Conservation (phyloP, 2,329 filamentous ascomycete species). For the Daldinia sp. region DNA sequence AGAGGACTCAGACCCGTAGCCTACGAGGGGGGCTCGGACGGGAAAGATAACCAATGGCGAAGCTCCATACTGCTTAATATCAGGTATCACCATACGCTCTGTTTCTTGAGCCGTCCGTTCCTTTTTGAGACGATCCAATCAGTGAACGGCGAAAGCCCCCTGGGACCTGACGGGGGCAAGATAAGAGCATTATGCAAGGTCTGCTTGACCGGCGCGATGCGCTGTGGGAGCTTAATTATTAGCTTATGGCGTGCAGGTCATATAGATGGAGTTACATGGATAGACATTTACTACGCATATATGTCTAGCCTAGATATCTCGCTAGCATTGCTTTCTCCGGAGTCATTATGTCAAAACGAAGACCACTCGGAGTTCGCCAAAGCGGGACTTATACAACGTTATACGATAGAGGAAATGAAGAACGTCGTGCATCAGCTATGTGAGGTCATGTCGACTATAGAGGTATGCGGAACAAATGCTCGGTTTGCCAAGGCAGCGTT, state of each 20-base stretch:
- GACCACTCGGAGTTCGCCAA: conserved; percentile 14
- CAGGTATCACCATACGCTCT: conserved; percentile 42
- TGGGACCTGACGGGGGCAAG: conserved; percentile 32
- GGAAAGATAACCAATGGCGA: conserved; percentile 36
- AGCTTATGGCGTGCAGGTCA: conserved; percentile 31
- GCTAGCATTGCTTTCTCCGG: conserved; percentile 36
- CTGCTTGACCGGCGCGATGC: conserved; percentile 39
- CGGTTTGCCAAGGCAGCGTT: conserved; percentile 37
- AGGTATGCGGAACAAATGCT: conserved; percentile 41
- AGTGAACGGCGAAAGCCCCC: conserved; percentile 3
- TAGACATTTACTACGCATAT: conserved; percentile 40
- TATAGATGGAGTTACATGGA: conserved; percentile 39
- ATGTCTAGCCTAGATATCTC: conserved; percentile 37
- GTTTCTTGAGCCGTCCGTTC: conserved; percentile 44
- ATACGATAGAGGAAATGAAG: conserved; percentile 33
- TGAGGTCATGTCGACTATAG: conserved; percentile 36
- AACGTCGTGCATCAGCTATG: conserved; percentile 32
- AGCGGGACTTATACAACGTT: conserved; percentile 21
- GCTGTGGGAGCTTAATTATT: conserved; percentile 32
- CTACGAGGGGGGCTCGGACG: conserved; percentile 14
- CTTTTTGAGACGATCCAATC: conserved; percentile 37
- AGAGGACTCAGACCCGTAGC: conserved; percentile 18
- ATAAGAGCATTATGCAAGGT: conserved; percentile 32
- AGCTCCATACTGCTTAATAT: conserved; percentile 41
- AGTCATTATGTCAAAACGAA: conserved; percentile 21